Percentiles rank a stretch among this genome's conserved stretches.
phyloP scores from a whole-genome alignment of 345 rosid genomes.

The Citrus mangshanensis region DNA sequence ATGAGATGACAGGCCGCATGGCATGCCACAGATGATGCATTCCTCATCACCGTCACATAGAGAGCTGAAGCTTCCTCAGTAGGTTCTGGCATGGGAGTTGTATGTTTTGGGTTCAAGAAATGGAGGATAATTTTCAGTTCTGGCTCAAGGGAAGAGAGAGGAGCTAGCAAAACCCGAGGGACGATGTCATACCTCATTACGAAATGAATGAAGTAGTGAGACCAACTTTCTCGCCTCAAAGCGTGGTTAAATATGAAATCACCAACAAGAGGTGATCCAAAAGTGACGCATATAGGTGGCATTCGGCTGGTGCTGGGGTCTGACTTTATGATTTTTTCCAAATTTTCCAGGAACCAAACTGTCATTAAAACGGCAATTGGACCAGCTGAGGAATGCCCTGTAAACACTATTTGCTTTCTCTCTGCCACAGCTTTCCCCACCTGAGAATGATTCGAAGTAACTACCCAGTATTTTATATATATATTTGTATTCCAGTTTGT shows the following conservation, averaged over 20 bases:
- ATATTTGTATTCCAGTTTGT: neutral
- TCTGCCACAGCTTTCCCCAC: conserved; percentile 36
- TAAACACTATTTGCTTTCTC: conserved; percentile 52
- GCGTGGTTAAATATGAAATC: conserved; percentile 65
- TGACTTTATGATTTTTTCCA: conserved; percentile 2
- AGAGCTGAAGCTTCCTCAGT: conserved; percentile 17
- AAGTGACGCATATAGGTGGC: conserved; percentile 59
- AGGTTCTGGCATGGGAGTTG: neutral
- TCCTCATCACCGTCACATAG: conserved; percentile 47
- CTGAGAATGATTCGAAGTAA: conserved; percentile 28
- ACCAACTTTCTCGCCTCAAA: conserved; percentile 68
- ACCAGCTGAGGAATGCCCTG: conserved; percentile 87
- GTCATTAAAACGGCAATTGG: conserved; percentile 67
- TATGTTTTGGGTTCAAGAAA: conserved; percentile 11
- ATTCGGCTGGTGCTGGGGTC: neutral
- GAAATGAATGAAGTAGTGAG: conserved; percentile 53
- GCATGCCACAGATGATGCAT: conserved; percentile 50
- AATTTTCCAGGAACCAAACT: conserved; percentile 55
- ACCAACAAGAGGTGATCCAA: conserved; percentile 79
- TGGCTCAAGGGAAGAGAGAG: conserved; percentile 31
- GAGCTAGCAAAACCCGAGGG: conserved; percentile 65
- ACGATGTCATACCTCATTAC: conserved; percentile 62
- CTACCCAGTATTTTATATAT: neutral
- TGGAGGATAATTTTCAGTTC: conserved; percentile 29
- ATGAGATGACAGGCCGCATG: conserved; percentile 56